phyloP scores from a whole-genome alignment of 73 alveolate genomes.

The Effrenium voratum region DNA sequence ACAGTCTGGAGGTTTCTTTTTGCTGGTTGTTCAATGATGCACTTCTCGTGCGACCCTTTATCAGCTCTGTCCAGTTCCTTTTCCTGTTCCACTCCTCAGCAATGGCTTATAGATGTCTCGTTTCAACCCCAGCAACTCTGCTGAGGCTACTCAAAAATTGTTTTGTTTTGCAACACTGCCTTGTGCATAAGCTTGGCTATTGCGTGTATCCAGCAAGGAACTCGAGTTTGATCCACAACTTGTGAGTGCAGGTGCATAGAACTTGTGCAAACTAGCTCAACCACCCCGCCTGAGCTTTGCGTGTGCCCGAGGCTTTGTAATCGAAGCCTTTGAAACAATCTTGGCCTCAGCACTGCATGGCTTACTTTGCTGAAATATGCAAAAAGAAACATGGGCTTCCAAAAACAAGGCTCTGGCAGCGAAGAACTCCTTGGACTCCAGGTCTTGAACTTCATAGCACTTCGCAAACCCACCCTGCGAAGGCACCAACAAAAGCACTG shows the following conservation, averaged over 20 bases:
- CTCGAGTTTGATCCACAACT: background rate
- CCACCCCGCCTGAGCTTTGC: conserved; percentile 94
- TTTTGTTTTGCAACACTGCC: background rate
- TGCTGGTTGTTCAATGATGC: no score
- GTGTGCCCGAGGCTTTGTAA: conserved; percentile 96
- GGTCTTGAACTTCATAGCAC: conserved; percentile 96
- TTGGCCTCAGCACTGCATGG: conserved; percentile 72
- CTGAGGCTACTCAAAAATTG: background rate
- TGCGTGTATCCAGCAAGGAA: no score
- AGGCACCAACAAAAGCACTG: no score
- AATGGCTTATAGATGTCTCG: no score
- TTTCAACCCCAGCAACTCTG: background rate
- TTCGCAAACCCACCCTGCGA: conserved; percentile 97
- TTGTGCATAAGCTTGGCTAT: no score
- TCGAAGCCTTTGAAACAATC: conserved; percentile 96
- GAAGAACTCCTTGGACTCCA: conserved; percentile 95
- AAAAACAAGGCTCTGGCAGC: conserved; percentile 94
- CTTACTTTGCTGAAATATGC: background rate
- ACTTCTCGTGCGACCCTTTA: no score
- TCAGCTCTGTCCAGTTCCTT: no score
- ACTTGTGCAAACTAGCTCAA: background rate
- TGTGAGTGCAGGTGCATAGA: background rate
- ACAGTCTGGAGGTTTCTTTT: no score
- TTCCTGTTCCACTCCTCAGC: no score
- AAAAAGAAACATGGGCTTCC: background rate